phyloP scores from a whole-genome alignment of 257 asterid species.

The Ajuga chamaepitys region DNA sequence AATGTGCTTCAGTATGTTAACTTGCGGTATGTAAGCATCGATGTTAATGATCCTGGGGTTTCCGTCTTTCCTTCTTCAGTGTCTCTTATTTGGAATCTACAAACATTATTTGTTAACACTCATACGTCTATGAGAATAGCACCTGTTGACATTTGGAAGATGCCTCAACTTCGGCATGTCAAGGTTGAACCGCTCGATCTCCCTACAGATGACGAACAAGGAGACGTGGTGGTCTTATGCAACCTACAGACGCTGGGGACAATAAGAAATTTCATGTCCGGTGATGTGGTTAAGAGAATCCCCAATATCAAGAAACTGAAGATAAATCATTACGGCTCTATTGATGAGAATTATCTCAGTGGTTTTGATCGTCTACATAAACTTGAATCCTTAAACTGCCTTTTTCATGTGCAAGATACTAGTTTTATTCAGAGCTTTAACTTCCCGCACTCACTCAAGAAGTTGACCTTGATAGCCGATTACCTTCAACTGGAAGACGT shows the following conservation, averaged over 20 bases:
- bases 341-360: background rate
- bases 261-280: background rate
- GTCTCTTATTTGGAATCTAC: too few species aligned
- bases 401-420: background rate
- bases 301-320: background rate
- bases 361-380: background rate
- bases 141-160: background rate
- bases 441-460: background rate
- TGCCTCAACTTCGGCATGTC: background rate
- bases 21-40: too few species aligned
- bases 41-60: too few species aligned
- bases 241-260: slow-evolving; percentile 2
- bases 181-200: background rate
- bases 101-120: too few species aligned
- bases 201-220: background rate
- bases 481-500: background rate
- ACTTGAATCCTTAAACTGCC: background rate
- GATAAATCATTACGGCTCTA: background rate
- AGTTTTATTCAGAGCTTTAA: background rate
- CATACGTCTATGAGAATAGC: too few species aligned
- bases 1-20: too few species aligned
- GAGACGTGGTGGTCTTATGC: background rate
- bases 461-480: background rate
- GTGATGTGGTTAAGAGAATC: slow-evolving; percentile 9
- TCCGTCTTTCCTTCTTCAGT: too few species aligned